A percentile compares a stretch with the other conserved stretches of the same genome.
phyloP scores from a whole-genome alignment of 1,284 basidiomycete species.

The Cutaneotrichosporon spelunceum region DNA sequence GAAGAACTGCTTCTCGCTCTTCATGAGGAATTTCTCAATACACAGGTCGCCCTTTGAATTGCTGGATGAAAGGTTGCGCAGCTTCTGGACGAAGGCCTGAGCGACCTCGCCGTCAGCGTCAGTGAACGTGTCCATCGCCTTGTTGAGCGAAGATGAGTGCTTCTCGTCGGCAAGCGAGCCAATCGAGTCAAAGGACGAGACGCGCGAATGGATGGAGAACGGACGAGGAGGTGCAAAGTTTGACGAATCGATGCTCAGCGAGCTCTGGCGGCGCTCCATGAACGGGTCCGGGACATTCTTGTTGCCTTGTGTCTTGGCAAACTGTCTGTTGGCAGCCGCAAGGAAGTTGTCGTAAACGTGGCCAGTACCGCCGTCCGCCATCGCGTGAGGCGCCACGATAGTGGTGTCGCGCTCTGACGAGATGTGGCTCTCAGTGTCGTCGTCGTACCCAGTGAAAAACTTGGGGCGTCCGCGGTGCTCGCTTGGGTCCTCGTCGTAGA shows the following conservation, averaged over 20 bases:
- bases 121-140: slow-evolving; percentile 88
- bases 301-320: slow-evolving; percentile 70
- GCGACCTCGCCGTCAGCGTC: slow-evolving; percentile 87
- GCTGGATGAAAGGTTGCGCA: slow-evolving; percentile 71
- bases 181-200: slow-evolving; percentile 79
- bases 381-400: slow-evolving; percentile 28
- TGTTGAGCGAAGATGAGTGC: slow-evolving; percentile 80
- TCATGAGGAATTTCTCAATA: slow-evolving; percentile 82
- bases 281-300: slow-evolving; percentile 70
- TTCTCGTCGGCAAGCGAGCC: slow-evolving; percentile 86
- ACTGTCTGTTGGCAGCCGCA: slow-evolving; percentile 74
- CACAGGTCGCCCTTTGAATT: slow-evolving; percentile 87
- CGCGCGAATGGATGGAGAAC: slow-evolving; percentile 73
- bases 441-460: slow-evolving; percentile 57
- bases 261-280: slow-evolving; percentile 56
- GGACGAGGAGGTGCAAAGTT: slow-evolving; percentile 61
- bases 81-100: slow-evolving; percentile 78
- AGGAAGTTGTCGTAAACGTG: slow-evolving; percentile 68
- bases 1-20: slow-evolving; percentile 90
- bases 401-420: slow-evolving; percentile 48
- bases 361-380: slow-evolving; percentile 14
- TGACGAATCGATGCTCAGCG: slow-evolving; percentile 27
- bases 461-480: slow-evolving; percentile 50
- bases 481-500: slow-evolving; percentile 52
- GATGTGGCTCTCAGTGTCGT: slow-evolving; percentile 56